Conservation (phyloP, 352 stramenopile genomes). For the Pythium sp. region DNA sequence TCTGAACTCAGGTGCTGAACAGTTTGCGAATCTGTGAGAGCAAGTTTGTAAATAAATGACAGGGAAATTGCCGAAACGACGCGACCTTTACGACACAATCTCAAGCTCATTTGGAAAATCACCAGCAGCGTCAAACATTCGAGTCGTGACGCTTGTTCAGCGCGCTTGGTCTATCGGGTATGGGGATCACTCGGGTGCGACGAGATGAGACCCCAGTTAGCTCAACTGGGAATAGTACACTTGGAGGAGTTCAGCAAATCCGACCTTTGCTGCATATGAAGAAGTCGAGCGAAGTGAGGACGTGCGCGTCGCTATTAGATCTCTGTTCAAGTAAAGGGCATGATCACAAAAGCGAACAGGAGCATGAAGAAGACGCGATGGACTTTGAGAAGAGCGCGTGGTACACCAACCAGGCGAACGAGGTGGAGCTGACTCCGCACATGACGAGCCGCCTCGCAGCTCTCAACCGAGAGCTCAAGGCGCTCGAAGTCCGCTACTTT, state of each 20-base stretch:
- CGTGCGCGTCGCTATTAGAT: not conserved
- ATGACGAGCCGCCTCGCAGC: conserved; percentile 53
- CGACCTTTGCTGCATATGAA: not conserved
- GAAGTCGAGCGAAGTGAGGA: not conserved
- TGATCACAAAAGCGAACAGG: not conserved
- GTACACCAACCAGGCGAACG: conserved; percentile 25
- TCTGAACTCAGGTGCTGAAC: not conserved
- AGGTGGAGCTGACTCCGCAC: conserved; percentile 37
- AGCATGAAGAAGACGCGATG: not conserved
- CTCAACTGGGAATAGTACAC: not conserved
- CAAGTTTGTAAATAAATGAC: not conserved
- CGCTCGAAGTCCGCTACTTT: conserved; percentile 75
- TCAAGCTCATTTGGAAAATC: not conserved
- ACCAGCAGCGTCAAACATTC: not conserved
- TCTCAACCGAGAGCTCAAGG: conserved; percentile 70
- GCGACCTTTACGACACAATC: conserved; percentile 6
- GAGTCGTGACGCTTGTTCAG: not conserved
- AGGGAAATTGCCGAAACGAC: conserved; percentile 9
- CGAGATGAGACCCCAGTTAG: not conserved
- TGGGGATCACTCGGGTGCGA: conserved; percentile 15
- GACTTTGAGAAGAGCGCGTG: not conserved
- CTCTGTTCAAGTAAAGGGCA: not conserved
- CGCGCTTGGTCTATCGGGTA: not conserved
- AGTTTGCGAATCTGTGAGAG: not conserved
- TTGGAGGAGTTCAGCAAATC: not conserved